phyloP scores from a whole-genome alignment of 2,329 filamentous ascomycete species.

The Knoxdaviesia proteae region DNA sequence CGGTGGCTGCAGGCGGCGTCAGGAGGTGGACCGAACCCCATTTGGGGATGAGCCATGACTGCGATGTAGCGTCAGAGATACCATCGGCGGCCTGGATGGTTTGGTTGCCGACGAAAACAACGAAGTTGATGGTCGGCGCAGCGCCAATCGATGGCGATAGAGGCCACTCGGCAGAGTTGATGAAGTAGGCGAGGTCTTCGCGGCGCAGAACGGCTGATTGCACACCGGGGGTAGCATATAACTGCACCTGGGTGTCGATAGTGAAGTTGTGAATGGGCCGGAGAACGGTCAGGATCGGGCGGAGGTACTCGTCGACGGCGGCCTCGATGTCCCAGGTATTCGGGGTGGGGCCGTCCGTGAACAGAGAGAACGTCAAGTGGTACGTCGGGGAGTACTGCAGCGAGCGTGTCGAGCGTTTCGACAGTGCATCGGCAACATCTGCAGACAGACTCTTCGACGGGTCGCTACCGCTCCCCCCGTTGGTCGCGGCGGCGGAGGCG shows the following conservation, averaged over 20 bases:
- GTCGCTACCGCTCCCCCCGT: slow-evolving; percentile 9
- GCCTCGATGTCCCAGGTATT: slow-evolving; percentile 81
- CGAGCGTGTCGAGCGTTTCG: slow-evolving; percentile 58
- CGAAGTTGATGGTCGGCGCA: slow-evolving; percentile 89
- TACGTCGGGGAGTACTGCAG: slow-evolving; percentile 88
- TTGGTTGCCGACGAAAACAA: slow-evolving; percentile 69
- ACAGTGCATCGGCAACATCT: slow-evolving; percentile 32
- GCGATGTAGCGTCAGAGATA: slow-evolving; percentile 20
- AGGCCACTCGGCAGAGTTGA: slow-evolving; percentile 96
- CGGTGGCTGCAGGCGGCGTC: slow-evolving; percentile 17
- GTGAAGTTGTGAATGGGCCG: slow-evolving; percentile 83
- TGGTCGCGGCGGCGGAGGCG: slow-evolving; percentile 24
- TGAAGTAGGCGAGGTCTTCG: slow-evolving; percentile 79
- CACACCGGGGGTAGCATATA: slow-evolving; percentile 60
- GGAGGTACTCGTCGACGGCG: slow-evolving; percentile 62
- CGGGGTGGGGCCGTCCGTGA: slow-evolving; percentile 57
- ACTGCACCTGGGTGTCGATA: slow-evolving; percentile 85
- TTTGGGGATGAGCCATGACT: slow-evolving; percentile 80
- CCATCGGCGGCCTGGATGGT: slow-evolving; percentile 35
- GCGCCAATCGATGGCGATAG: slow-evolving; percentile 81
- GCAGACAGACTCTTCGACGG: slow-evolving; percentile 14
- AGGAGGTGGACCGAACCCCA: slow-evolving; percentile 63
- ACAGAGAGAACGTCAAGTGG: slow-evolving; percentile 87
- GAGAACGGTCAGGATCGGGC: slow-evolving; percentile 60
- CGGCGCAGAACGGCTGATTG: slow-evolving; percentile 48